Percentiles rank a stretch among this genome's conserved stretches.
Evolutionary conservation across 1,139 yeast species (phyloP).

Genomic region (Torulaspora globosa): DNA sequence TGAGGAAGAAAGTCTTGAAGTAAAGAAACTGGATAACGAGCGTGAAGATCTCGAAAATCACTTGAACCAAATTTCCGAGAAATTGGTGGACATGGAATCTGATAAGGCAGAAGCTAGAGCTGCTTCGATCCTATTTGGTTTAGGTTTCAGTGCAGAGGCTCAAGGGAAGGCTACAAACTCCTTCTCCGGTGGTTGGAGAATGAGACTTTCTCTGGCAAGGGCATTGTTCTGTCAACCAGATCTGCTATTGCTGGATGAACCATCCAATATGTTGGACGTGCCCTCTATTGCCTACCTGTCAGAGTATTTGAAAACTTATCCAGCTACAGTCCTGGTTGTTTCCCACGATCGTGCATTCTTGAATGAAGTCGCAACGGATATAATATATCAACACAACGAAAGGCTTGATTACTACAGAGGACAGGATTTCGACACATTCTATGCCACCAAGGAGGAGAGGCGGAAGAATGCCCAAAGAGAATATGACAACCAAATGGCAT

Average conservation of each 20-base stretch:
- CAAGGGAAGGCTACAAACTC: conserved; percentile 80
- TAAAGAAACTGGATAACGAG: conserved; percentile 79
- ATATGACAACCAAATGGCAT: conserved; percentile 95
- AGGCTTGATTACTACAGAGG: conserved; percentile 95
- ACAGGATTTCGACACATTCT: conserved; percentile 86
- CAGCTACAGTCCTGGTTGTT: conserved; percentile 88
- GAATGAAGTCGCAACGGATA: conserved; percentile 97
- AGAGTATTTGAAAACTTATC: conserved; percentile 80
- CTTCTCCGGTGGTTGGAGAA: conserved; percentile 99
- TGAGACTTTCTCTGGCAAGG: conserved; percentile 97
- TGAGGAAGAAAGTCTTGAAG: conserved; percentile 80
- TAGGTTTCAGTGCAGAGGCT: conserved; percentile 87
- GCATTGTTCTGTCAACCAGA: conserved; percentile 98
- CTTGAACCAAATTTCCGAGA: conserved; percentile 73
- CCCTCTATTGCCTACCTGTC: conserved; percentile 95
- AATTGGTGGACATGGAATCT: conserved; percentile 86
- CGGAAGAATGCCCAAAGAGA: conserved; percentile 89
- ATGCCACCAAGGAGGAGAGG: conserved; percentile 92
- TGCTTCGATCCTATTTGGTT: conserved; percentile 86
- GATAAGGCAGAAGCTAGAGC: conserved; percentile 98
- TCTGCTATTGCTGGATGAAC: conserved; percentile 87
- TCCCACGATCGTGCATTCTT: conserved; percentile 97
- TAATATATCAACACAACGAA: conserved; percentile 95
- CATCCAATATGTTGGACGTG: conserved; percentile 99
- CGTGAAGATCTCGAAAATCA: conserved; percentile 78